phyloP scores from a whole-genome alignment of 2,329 filamentous ascomycete genomes.

The Penicillium sp. region DNA sequence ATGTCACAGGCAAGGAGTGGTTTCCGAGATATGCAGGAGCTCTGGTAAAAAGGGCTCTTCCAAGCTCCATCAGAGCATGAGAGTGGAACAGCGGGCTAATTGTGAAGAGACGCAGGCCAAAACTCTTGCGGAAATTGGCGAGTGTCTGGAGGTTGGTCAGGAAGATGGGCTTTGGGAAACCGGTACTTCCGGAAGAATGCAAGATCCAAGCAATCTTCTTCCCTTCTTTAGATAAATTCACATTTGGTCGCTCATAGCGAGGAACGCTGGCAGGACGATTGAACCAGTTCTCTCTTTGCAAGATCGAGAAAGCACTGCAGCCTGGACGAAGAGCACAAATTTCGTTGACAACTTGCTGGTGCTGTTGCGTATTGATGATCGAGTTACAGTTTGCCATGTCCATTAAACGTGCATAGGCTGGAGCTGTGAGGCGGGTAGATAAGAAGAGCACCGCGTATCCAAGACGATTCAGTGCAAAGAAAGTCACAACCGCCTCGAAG shows the following conservation, averaged over 20 bases:
- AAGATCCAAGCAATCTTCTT: conserved; percentile 46
- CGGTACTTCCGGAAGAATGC: conserved; percentile 58
- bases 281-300: conserved; percentile 23
- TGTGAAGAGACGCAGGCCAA: conserved; percentile 51
- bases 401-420: conserved; percentile 53
- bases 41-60: conserved; percentile 53
- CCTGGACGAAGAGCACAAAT: conserved; percentile 17
- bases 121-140: conserved; percentile 48
- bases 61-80: conserved; percentile 57
- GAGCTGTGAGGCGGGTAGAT: conserved; percentile 55
- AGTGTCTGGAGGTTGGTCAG: conserved; percentile 55
- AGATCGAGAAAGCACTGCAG: conserved; percentile 22
- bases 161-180: conserved; percentile 64
- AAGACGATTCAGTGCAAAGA: conserved; percentile 57
- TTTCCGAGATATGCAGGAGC: conserved; percentile 57
- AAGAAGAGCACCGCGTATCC: conserved; percentile 59
- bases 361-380: conserved; percentile 21
- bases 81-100: conserved; percentile 61
- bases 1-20: conserved; percentile 56
- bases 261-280: conserved; percentile 13
- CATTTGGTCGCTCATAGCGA: conserved; percentile 15
- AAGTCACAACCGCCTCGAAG: conserved; percentile 57
- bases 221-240: conserved; percentile 26
- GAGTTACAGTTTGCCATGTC: conserved; percentile 40
- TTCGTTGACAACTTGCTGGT: conserved; percentile 19